Evolutionary conservation across 495 filamentous ascomycete genomes (phyloP).

Genomic region (Trichocladium uniseriatum): DNA sequence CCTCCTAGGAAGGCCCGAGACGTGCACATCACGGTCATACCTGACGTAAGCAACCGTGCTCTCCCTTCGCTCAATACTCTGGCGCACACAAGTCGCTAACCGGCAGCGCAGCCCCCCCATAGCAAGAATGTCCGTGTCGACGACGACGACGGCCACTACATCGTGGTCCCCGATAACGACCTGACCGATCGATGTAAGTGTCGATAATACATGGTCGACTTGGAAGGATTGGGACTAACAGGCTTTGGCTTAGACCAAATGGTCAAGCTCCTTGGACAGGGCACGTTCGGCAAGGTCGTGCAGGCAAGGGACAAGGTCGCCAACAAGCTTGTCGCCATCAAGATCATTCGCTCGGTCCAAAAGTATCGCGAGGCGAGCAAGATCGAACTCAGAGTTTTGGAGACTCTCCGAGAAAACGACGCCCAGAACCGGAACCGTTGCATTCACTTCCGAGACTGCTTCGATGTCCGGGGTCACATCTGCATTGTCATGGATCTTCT

Average conservation of each 20-base stretch:
- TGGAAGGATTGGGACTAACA: not conserved
- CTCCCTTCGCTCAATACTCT: not conserved
- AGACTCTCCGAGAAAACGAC: slow-evolving; percentile 84
- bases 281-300: slow-evolving; percentile 96
- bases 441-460: slow-evolving; percentile 94
- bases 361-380: slow-evolving; percentile 97
- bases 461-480: slow-evolving; percentile 95
- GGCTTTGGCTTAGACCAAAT: slow-evolving; percentile 62
- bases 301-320: slow-evolving; percentile 73
- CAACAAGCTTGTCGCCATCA: slow-evolving; percentile 78
- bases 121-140: slow-evolving; percentile 58
- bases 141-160: slow-evolving; percentile 94
- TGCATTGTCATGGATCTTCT: slow-evolving; percentile 97
- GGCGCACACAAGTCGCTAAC: slow-evolving; percentile 8
- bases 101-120: slow-evolving; percentile 32
- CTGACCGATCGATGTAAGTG: slow-evolving; percentile 83
- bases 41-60: slow-evolving; percentile 60
- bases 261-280: slow-evolving; percentile 79
- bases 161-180: slow-evolving; percentile 72
- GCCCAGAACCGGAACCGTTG: slow-evolving; percentile 88
- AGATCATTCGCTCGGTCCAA: slow-evolving; percentile 95
- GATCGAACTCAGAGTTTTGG: slow-evolving; percentile 87
- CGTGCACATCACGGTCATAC: slow-evolving; percentile 70
- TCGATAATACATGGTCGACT: not conserved
- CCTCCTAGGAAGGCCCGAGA: slow-evolving; percentile 88